Percentiles rank a stretch among this genome's conserved stretches.
These are phyloP conservation scores for Cryptosporidium xiaoi DNA, from an alignment of 169 alveolate genomes.

Conservation along the genomic window DNA sequence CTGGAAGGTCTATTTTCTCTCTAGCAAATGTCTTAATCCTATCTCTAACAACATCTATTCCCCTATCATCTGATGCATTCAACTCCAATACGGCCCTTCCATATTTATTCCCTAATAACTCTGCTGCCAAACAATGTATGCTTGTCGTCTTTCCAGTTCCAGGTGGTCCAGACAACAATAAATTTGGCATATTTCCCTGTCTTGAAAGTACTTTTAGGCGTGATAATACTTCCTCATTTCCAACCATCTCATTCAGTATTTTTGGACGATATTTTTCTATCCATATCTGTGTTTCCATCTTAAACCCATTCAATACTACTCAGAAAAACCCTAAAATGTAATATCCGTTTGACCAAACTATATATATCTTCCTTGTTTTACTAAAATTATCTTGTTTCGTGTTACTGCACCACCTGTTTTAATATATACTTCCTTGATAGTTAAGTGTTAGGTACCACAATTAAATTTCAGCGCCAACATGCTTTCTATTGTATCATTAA, in stretches of 20 bases:
- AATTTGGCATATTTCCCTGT: slow-evolving; percentile 97
- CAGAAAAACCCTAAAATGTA: no score
- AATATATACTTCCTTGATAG: no score
- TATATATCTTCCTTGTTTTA: no score
- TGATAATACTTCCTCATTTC: slow-evolving; percentile 93
- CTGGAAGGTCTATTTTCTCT: slow-evolving; percentile 92
- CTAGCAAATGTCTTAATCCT: slow-evolving; percentile 96
- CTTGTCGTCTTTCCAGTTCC: slow-evolving; percentile 99
- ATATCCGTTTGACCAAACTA: no score
- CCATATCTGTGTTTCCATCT: slow-evolving; percentile 86
- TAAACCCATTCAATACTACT: background rate
- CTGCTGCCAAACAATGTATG: slow-evolving; percentile 96
- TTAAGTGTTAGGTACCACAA: no score
- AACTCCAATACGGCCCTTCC: slow-evolving; percentile 94
- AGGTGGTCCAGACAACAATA: slow-evolving; percentile 99
- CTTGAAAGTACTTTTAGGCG: slow-evolving; percentile 92
- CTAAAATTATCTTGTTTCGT: no score
- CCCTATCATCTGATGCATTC: slow-evolving; percentile 99
- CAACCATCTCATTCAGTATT: slow-evolving; percentile 94
- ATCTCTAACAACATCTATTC: slow-evolving; percentile 98
- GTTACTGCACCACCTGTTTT: no score
- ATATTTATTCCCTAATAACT: slow-evolving; percentile 90
- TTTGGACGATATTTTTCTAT: slow-evolving; percentile 97
- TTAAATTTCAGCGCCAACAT: no score
- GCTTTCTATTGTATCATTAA: no score